phyloP scores from a whole-genome alignment of 2,329 filamentous ascomycete genomes.

The Chaetoscypha palmicola region DNA sequence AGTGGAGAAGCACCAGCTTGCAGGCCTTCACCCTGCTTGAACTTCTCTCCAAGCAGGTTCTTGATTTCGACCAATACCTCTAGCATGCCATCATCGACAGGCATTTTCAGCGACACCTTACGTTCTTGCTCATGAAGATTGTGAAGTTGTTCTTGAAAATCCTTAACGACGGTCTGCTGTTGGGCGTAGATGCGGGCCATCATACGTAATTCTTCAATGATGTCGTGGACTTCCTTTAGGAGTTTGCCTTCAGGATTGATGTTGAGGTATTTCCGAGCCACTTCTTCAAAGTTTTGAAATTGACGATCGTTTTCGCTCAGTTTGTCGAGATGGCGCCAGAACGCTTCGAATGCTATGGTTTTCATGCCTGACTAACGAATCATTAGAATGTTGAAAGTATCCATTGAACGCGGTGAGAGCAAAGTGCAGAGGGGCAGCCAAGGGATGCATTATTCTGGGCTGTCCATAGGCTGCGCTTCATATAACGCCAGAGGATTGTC shows the following conservation, averaged over 20 bases:
- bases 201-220: slow-evolving; percentile 40
- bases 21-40: not conserved
- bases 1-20: not conserved
- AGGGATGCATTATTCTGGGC: too few species aligned
- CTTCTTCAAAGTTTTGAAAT: not conserved
- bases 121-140: slow-evolving; percentile 3
- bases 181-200: slow-evolving; percentile 34
- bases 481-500: not conserved
- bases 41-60: not conserved
- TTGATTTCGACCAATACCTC: slow-evolving; percentile 4
- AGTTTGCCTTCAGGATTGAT: slow-evolving; percentile 33
- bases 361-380: slow-evolving; percentile 32
- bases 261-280: slow-evolving; percentile 7
- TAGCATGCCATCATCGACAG: not conserved
- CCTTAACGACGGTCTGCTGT: slow-evolving; percentile 19
- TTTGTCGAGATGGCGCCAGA: slow-evolving; percentile 33
- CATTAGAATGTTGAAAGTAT: too few species aligned
- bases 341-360: slow-evolving; percentile 32
- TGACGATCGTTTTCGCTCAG: slow-evolving; percentile 4
- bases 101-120: slow-evolving; percentile 1
- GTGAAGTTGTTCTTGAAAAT: slow-evolving; percentile 3
- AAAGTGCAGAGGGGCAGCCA: too few species aligned
- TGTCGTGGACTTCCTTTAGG: slow-evolving; percentile 38
- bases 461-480: not conserved
- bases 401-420: too few species aligned